Evolutionary conservation across 352 stramenopile genomes (phyloP).

Genomic region (Phytophthora citricola): DNA sequence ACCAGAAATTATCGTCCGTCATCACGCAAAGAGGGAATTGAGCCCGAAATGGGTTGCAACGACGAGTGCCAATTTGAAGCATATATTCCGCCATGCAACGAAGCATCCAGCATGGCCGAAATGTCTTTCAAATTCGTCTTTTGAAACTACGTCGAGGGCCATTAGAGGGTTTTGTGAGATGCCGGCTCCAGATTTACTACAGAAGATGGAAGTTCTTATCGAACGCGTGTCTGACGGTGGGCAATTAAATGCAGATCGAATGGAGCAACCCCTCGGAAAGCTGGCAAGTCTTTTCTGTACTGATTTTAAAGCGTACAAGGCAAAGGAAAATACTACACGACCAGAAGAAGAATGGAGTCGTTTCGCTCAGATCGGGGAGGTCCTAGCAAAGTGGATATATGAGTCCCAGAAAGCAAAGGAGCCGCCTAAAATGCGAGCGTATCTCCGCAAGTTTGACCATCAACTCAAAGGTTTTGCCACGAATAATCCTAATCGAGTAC

Average conservation of each 20-base stretch:
- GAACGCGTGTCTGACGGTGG: background rate
- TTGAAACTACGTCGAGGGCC: background rate
- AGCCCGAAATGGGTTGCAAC: no score
- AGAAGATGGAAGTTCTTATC: constrained; percentile 13
- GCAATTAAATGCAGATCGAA: background rate
- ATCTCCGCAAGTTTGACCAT: constrained; percentile 8
- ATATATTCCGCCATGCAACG: background rate
- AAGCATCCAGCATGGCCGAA: background rate
- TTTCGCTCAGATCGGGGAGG: constrained; percentile 12
- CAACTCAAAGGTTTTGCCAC: constrained; percentile 11
- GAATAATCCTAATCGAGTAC: constrained; percentile 4
- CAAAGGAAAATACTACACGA: background rate
- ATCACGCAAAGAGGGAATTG: background rate
- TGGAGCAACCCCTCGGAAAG: constrained; percentile 12
- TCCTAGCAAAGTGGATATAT: constrained; percentile 12
- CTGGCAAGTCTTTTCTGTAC: constrained; percentile 10
- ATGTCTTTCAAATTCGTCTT: background rate
- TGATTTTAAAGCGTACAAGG: constrained; percentile 1
- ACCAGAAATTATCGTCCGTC: background rate
- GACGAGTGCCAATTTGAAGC: no score
- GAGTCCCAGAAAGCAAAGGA: background rate
- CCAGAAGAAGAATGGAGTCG: constrained; percentile 12
- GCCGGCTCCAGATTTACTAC: background rate
- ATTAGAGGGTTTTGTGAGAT: background rate
- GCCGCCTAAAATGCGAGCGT: background rate